A percentile compares a stretch with the other conserved stretches of the same genome.
Evolutionary conservation across 2,329 filamentous ascomycete genomes (phyloP).

Genomic region (Anthostomella pinea): DNA sequence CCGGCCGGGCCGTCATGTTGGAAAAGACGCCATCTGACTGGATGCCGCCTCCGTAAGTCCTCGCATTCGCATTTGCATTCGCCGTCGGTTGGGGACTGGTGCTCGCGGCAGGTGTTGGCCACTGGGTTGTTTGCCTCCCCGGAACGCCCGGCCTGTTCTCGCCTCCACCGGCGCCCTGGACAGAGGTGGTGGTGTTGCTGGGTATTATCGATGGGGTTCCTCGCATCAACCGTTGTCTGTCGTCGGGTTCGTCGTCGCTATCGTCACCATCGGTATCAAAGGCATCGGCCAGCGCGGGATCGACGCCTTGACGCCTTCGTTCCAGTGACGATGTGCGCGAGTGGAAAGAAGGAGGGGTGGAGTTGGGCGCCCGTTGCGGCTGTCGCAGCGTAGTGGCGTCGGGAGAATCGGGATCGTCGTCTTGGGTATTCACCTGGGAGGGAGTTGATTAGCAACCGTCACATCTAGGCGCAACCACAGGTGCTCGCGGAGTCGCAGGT

Average conservation of each 20-base stretch:
- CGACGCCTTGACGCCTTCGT: conserved; percentile 48
- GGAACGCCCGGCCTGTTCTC: conserved; percentile 15
- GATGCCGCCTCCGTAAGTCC: conserved; percentile 69
- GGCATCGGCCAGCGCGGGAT: conserved; percentile 84
- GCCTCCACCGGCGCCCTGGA: conserved; percentile 15
- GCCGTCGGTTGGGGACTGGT: conserved; percentile 22
- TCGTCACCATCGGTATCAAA: conserved; percentile 80
- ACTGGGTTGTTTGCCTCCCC: conserved; percentile 17
- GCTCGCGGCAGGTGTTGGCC: conserved; percentile 31
- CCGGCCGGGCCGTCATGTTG: conserved; percentile 88
- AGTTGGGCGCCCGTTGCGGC: conserved; percentile 47
- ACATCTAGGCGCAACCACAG: background rate
- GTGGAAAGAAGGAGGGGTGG: conserved; percentile 80
- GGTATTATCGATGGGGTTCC: conserved; percentile 45
- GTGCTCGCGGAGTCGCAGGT: background rate
- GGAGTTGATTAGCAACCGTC: background rate
- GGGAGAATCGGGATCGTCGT: conserved; percentile 46
- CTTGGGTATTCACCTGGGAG: conserved; percentile 54
- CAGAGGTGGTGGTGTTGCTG: conserved; percentile 13
- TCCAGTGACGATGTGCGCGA: conserved; percentile 73
- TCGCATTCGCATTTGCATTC: conserved; percentile 18
- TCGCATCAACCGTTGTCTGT: conserved; percentile 82
- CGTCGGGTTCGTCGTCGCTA: conserved; percentile 71
- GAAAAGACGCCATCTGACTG: conserved; percentile 94
- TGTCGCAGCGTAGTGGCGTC: conserved; percentile 29